Evolutionary conservation across 108 stramenopile species (phyloP).

Genomic region (Skeletonema tropicum): DNA sequence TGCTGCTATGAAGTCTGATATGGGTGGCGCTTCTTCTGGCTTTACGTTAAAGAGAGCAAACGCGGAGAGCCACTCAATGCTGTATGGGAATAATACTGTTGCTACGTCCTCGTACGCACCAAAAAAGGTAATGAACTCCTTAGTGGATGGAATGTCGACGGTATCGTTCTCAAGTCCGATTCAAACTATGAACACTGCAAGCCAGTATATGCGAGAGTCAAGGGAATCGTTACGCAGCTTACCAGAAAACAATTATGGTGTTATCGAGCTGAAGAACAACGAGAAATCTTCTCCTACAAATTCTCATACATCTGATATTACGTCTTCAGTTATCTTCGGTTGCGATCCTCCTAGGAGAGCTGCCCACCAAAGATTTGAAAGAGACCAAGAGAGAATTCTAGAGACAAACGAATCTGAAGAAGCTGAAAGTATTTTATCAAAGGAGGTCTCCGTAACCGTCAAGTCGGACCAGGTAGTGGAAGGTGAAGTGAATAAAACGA

Average conservation of each 20-base stretch:
- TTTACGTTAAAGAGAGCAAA: not conserved
- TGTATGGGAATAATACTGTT: not conserved
- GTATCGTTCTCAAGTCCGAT: slow-evolving; percentile 17
- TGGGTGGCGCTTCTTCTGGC: not conserved
- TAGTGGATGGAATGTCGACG: slow-evolving; percentile 39
- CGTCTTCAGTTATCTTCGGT: slow-evolving; percentile 50
- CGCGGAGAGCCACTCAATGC: slow-evolving; percentile 4
- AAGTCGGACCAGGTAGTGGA: not conserved
- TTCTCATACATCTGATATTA: slow-evolving; percentile 52
- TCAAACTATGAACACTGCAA: not conserved
- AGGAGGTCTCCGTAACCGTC: not conserved
- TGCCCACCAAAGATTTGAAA: not conserved
- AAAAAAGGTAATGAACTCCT: slow-evolving; percentile 32
- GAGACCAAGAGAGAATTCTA: slow-evolving; percentile 2
- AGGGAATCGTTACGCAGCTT: not conserved
- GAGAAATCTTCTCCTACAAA: slow-evolving; percentile 24
- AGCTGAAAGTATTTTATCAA: not conserved
- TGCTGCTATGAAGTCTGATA: not conserved
- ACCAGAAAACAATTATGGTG: slow-evolving; percentile 33
- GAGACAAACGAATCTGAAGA: slow-evolving; percentile 18
- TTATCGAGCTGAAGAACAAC: slow-evolving; percentile 23
- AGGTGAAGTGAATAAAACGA: not conserved
- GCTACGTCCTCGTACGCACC: not conserved
- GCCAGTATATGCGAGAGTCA: slow-evolving; percentile 11
- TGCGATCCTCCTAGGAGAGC: slow-evolving; percentile 27